Percentiles rank a stretch among this genome's conserved stretches.
phyloP scores from a whole-genome alignment of 495 filamentous ascomycete species.

The Daldinia caldariorum region DNA sequence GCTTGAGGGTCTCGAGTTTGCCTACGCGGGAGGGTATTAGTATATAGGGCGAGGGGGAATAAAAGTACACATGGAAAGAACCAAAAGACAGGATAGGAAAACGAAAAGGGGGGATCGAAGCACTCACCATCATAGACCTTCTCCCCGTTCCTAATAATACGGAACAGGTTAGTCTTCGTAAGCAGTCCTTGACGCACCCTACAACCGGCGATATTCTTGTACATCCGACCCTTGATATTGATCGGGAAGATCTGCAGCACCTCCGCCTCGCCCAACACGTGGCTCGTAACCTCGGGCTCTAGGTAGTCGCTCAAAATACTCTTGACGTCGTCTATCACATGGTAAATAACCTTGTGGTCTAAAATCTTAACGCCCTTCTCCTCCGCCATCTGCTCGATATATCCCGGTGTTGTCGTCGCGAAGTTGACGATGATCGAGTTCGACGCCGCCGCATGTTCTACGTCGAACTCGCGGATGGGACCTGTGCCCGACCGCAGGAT shows the following conservation, averaged over 20 bases:
- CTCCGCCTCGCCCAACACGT: slow-evolving; percentile 88
- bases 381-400: slow-evolving; percentile 76
- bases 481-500: slow-evolving; percentile 83
- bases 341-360: slow-evolving; percentile 93
- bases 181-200: slow-evolving; percentile 86
- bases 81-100: slow-evolving; percentile 1
- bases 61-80: background rate
- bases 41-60: background rate
- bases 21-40: slow-evolving; percentile 60
- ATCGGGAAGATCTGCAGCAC: slow-evolving; percentile 85
- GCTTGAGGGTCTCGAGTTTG: slow-evolving; percentile 80
- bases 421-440: slow-evolving; percentile 82
- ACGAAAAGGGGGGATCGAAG: background rate
- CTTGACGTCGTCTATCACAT: slow-evolving; percentile 84
- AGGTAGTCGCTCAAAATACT: slow-evolving; percentile 72
- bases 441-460: slow-evolving; percentile 83
- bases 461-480: slow-evolving; percentile 82
- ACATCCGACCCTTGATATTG: slow-evolving; percentile 73
- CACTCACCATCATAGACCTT: slow-evolving; percentile 81
- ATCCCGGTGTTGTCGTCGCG: slow-evolving; percentile 75
- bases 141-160: slow-evolving; percentile 73
- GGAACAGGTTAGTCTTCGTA: slow-evolving; percentile 67
- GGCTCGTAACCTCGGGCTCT: slow-evolving; percentile 67
- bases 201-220: slow-evolving; percentile 82
- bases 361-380: slow-evolving; percentile 75